Conservation (phyloP, 345 rosid genomes). For the Eutrema heterophyllum region DNA sequence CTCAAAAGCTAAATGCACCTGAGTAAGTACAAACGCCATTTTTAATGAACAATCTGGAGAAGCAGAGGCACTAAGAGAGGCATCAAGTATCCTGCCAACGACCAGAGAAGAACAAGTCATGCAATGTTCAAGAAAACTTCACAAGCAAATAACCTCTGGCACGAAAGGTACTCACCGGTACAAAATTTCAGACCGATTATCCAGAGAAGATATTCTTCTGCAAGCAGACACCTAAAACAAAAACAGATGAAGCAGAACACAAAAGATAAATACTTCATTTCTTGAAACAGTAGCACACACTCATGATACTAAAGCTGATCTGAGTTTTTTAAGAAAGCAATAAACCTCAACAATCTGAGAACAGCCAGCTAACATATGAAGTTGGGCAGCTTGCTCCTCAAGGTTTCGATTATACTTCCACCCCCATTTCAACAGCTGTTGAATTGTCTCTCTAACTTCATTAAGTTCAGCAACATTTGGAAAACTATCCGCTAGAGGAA, state of each 20-base stretch:
- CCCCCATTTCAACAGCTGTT: slow-evolving; percentile 87
- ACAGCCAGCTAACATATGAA: slow-evolving; percentile 97
- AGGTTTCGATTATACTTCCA: slow-evolving; percentile 94
- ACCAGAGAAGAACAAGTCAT: slow-evolving; percentile 28
- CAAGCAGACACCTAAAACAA: slow-evolving; percentile 65
- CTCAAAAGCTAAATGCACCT: slow-evolving; percentile 41
- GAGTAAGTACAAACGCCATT: slow-evolving; percentile 83
- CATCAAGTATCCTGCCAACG: slow-evolving; percentile 80
- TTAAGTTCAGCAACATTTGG: slow-evolving; percentile 69
- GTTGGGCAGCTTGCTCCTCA: slow-evolving; percentile 98
- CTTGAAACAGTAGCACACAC: neutral
- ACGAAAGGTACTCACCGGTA: slow-evolving; percentile 55
- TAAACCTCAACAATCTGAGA: slow-evolving; percentile 87
- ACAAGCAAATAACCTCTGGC: neutral
- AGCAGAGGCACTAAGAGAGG: slow-evolving; percentile 80
- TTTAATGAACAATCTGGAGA: slow-evolving; percentile 91
- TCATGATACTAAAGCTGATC: slow-evolving; percentile 5
- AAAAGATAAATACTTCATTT: neutral
- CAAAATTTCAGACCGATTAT: slow-evolving; percentile 69
- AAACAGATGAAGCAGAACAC: slow-evolving; percentile 10
- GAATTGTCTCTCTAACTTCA: slow-evolving; percentile 75
- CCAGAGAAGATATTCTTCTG: slow-evolving; percentile 66
- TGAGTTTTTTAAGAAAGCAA: slow-evolving; percentile 8
- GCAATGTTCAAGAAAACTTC: slow-evolving; percentile 14
- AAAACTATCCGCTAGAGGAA: slow-evolving; percentile 56